A percentile compares a stretch with the other conserved stretches of the same genome.
Conservation (phyloP, 768 basidiomycete species). For the Leccinellum luteum region DNA sequence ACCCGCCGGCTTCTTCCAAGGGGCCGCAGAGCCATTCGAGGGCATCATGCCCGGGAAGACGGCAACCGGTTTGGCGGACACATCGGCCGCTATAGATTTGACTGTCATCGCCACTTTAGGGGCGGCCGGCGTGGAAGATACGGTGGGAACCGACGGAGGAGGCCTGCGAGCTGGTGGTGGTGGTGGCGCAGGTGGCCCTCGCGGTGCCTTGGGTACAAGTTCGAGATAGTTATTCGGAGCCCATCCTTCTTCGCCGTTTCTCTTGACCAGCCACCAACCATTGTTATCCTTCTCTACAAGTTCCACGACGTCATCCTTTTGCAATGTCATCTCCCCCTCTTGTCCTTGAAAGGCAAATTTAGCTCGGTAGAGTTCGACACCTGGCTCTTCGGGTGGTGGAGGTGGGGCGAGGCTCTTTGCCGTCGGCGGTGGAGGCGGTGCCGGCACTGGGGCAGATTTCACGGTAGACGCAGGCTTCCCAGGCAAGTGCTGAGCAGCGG, state of each 20-base stretch:
- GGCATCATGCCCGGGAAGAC: slow-evolving; percentile 77
- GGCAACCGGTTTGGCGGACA: slow-evolving; percentile 72
- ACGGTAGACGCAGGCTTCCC: slow-evolving; percentile 45
- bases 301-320: slow-evolving; percentile 91
- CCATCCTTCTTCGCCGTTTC: slow-evolving; percentile 83
- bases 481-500: slow-evolving; percentile 53
- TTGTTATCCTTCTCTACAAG: slow-evolving; percentile 90
- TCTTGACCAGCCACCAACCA: slow-evolving; percentile 98
- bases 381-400: slow-evolving; percentile 57
- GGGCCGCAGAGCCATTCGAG: slow-evolving; percentile 64
- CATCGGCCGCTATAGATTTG: slow-evolving; percentile 53
- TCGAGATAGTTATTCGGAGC: slow-evolving; percentile 94
- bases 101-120: slow-evolving; percentile 35
- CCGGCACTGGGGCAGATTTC: slow-evolving; percentile 22
- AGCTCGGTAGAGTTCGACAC: slow-evolving; percentile 75
- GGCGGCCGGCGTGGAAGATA: slow-evolving; percentile 32
- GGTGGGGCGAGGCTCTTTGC: slow-evolving; percentile 48
- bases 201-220: slow-evolving; percentile 64
- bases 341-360: slow-evolving; percentile 94
- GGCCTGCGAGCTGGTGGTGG: slow-evolving; percentile 56
- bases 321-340: slow-evolving; percentile 85
- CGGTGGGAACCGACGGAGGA: slow-evolving; percentile 43
- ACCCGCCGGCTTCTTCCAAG: slow-evolving; percentile 64
- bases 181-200: slow-evolving; percentile 64
- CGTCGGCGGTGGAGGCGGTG: slow-evolving; percentile 39